phyloP scores from a whole-genome alignment of 805 yeast species.

The Candida maesae region DNA sequence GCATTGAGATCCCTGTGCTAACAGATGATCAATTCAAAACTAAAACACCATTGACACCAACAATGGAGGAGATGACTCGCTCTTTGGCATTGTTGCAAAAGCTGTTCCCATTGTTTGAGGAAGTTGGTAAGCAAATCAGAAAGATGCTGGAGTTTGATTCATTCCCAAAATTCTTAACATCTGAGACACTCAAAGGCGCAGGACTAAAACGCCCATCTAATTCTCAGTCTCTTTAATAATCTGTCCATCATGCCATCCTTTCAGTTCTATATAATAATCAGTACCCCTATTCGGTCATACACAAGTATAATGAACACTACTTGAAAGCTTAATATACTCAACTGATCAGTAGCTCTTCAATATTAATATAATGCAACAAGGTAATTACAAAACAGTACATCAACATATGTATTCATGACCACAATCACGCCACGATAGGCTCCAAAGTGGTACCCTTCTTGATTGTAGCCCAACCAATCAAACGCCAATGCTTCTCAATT shows the following conservation, averaged over 20 bases:
- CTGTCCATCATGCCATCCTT: too few relatives aligned
- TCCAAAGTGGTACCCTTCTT: constrained; percentile 89
- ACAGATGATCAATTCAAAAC: neutral
- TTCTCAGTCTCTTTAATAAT: too few relatives aligned
- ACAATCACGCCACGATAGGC: constrained; percentile 35
- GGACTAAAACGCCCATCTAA: constrained; percentile 19
- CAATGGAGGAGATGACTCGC: constrained; percentile 30
- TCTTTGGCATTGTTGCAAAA: constrained; percentile 35
- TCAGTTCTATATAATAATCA: too few relatives aligned
- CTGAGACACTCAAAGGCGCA: constrained; percentile 36
- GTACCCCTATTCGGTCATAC: too few relatives aligned
- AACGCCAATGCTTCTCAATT: constrained; percentile 99
- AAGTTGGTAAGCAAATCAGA: constrained; percentile 46
- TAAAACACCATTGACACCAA: constrained; percentile 28
- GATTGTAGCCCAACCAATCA: constrained; percentile 99
- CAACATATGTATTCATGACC: too few relatives aligned
- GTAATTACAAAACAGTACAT: too few relatives aligned
- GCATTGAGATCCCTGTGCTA: constrained; percentile 18
- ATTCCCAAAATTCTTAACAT: constrained; percentile 59
- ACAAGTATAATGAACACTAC: too few relatives aligned
- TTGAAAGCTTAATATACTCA: too few relatives aligned
- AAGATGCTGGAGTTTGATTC: constrained; percentile 70
- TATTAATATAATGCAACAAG: too few relatives aligned
- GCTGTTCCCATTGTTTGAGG: constrained; percentile 42
- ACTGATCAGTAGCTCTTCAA: too few relatives aligned